Base-by-base conservation (phyloP, 345 rosid genomes). In the Salix viminalis region DNA sequence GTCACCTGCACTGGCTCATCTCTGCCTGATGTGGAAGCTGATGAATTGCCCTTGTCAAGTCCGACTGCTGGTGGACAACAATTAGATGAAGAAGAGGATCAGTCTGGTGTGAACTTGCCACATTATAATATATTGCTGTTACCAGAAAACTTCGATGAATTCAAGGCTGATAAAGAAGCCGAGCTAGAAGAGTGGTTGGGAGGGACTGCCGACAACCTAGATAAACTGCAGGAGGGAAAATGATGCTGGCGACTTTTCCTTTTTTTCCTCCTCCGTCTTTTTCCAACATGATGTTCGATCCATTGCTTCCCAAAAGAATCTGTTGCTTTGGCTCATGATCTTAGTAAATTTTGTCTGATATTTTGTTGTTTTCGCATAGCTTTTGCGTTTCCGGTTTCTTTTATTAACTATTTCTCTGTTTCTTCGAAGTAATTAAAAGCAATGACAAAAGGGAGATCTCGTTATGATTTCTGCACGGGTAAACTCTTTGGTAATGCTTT, bases 161-260 rank as follows among this genome's bases (percentile, higher is more conserved):
- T 96, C 74, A 94, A 85, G 86, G 93, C 92, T 8, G 89, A 85
- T 73, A 89, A 90, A 85, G 92, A 89, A 87, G 92, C 94, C 41
- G 88, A 91, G 80, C 83, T 93, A 41, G 87, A 92, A 83, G 93
- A 90, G 77, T 96, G 98, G 97, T 82, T 92, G 82, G 88, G 85
- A 79, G 90, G 78, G 76, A 68, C 82, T 70, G 85, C 79, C 77
- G 83, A 54, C 13, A 52, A 21, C 37, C 39, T 65, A 28, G 72
- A 42, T 56, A 74, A 69, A 70, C 23, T 77, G 44, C 54, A 74
- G 19, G 54, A 16, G 67, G 41, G 65, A 28, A 62, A 69, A 62
- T 68, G 36, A 76, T 13, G 41, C 26, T 32, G 26, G 28, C 11
- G 28, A 9, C 18, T 39, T 42, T n/a, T 15, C 77, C 73, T 10